Conservation (phyloP, 306 rosid species). For the Datisca glomerata region DNA sequence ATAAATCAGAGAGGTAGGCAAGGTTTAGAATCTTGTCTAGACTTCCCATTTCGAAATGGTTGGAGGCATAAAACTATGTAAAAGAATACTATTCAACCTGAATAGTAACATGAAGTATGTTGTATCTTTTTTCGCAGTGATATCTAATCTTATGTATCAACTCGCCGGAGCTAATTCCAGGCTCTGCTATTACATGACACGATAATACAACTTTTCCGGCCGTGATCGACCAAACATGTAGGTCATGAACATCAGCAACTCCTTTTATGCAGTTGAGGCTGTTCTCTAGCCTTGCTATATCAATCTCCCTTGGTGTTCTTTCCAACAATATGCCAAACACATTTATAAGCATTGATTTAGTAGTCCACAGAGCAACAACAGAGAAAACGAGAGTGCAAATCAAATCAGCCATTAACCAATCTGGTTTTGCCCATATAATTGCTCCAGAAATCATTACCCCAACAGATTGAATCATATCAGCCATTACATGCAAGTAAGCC, state of each 20-base stretch:
- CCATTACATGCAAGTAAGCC: slow-evolving; percentile 80
- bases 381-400: slow-evolving; percentile 69
- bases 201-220: slow-evolving; percentile 61
- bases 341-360: slow-evolving; percentile 51
- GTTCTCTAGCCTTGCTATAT: slow-evolving; percentile 35
- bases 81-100: slow-evolving; percentile 62
- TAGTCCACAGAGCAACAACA: slow-evolving; percentile 53
- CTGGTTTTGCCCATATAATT: slow-evolving; percentile 62
- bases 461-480: slow-evolving; percentile 83
- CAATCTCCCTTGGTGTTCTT: slow-evolving; percentile 47
- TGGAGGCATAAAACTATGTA: no score
- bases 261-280: slow-evolving; percentile 59
- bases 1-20: no score
- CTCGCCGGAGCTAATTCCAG: slow-evolving; percentile 31
- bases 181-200: slow-evolving; percentile 60
- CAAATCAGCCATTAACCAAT: slow-evolving; percentile 63
- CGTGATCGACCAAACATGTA: slow-evolving; percentile 83
- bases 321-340: slow-evolving; percentile 64
- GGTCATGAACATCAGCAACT: slow-evolving; percentile 55
- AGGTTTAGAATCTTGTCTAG: no score
- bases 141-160: slow-evolving; percentile 34
- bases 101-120: slow-evolving; percentile 62
- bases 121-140: slow-evolving; percentile 40
- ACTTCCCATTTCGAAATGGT: no score
- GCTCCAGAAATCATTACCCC: slow-evolving; percentile 96